Base-by-base conservation (phyloP, 164 flowering plant species). In the Vitis amurensis region DNA sequence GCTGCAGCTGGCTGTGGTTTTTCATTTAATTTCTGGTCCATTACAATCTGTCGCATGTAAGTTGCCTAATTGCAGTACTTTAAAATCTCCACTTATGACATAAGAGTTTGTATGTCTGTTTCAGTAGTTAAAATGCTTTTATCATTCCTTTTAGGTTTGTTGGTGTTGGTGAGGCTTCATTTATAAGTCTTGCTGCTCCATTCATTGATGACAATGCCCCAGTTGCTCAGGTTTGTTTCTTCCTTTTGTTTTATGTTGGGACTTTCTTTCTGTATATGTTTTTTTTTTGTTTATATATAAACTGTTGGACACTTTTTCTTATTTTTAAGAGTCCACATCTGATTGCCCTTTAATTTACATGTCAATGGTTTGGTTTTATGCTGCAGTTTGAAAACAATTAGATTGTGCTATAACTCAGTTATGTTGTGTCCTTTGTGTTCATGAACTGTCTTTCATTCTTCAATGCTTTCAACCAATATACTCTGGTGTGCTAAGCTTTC, bases 141-240 rank as follows among this genome's bases (percentile, higher is more conserved):
- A 7, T 68, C n/a, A 5, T 49, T 37, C 59, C 68, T 57, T 76
- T 50, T 63, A 84, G 89, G 99, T 61, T 95, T 69, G 98, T 95
- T 59, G 99, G 99, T 81, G 97, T 95, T 61, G 99, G 99, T 29
- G 99, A 95, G 77, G 99, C 99, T 62, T 95, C 98, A 67, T 95
- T 95, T 70, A 88, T 95, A 60, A 95, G 98, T 79, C 98, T 93
- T 80, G 99, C 98, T 56, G 94, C 99, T 67, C 99, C 99, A 51
- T 95, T 90, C 74, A 95, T 95, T 66, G 99, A 95, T 76, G 99
- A 95, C 74, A 87, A 90, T 83, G 99, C 99, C 52, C 99, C 99
- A 30, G 81, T 67, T 64, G 66, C 90, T 63, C 87, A 92, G 97
- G 98, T 91, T 74, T 74, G 49, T 59, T 63, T 53, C 27, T 52